Evolutionary conservation across 108 stramenopile genomes (phyloP).

Genomic region (Schizochytrium sp.): DNA sequence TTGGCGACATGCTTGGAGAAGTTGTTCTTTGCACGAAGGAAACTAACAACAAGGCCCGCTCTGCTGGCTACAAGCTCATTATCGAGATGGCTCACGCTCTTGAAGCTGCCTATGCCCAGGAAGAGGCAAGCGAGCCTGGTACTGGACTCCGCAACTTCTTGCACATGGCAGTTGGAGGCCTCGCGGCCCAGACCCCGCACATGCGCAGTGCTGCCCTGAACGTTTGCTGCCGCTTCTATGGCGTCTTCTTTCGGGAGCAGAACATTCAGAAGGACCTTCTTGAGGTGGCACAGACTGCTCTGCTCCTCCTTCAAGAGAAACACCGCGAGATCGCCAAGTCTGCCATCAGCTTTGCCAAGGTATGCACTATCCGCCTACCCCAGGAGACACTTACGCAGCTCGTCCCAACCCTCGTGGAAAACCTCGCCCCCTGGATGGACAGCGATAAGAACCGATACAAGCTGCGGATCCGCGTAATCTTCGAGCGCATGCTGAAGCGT

Average conservation of each 20-base stretch:
- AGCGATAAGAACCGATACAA: conserved; percentile 46
- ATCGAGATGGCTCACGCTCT: conserved; percentile 39
- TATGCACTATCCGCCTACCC: conserved; percentile 44
- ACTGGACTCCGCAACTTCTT: conserved; percentile 13
- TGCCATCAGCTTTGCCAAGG: conserved; percentile 26
- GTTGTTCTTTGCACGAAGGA: conserved; percentile 54
- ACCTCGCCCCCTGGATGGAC: conserved; percentile 15
- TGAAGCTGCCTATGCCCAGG: background rate
- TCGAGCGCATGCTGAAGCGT: conserved; percentile 45
- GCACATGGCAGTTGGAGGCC: conserved; percentile 42
- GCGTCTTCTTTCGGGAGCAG: background rate
- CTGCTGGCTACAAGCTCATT: conserved; percentile 53
- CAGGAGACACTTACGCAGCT: background rate
- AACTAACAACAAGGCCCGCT: conserved; percentile 16
- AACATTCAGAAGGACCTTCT: conserved; percentile 37
- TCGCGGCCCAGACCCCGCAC: conserved; percentile 49
- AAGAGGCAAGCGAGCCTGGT: background rate
- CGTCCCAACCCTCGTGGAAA: background rate
- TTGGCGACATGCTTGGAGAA: conserved; percentile 19
- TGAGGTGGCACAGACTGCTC: conserved; percentile 33
- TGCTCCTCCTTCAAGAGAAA: conserved; percentile 43
- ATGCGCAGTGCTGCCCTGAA: conserved; percentile 55
- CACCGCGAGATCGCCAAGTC: conserved; percentile 53
- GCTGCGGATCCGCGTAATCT: conserved; percentile 32
- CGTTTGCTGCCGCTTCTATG: conserved; percentile 4